Percentiles rank a stretch among this genome's conserved stretches.
Conservation (phyloP, 164 flowering plant species). For the Umbellularia californica region DNA sequence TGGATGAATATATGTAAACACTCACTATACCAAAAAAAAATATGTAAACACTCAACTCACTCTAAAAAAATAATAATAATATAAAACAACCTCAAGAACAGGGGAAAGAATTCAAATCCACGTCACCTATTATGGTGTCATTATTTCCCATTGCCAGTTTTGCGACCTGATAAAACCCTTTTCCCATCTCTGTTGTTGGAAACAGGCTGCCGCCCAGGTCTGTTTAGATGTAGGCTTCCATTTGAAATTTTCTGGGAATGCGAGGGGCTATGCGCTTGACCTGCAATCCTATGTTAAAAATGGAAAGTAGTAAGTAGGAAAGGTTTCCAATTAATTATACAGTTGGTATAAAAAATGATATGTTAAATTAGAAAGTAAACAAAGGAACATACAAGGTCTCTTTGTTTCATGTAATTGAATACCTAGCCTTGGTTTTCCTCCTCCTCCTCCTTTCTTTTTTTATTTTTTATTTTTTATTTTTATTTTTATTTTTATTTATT, state of each 20-base stretch:
- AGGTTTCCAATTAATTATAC: no score
- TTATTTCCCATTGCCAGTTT: constrained; percentile 52
- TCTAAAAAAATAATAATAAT: constrained; percentile 17
- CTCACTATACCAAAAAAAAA: background rate
- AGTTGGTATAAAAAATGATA: constrained; percentile 12
- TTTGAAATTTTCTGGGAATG: constrained; percentile 51
- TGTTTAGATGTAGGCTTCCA: constrained; percentile 24
- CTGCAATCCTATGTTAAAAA: constrained; percentile 18
- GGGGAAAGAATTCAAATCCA: background rate
- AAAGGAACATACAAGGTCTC: background rate
- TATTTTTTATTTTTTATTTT: no score
- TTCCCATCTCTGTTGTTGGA: constrained; percentile 42
- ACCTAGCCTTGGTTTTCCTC: no score
- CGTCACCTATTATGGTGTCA: background rate
- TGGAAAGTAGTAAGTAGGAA: no score
- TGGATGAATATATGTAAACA: background rate
- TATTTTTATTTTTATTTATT: no score
- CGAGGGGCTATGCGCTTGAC: constrained; percentile 36
- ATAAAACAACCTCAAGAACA: background rate
- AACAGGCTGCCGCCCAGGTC: constrained; percentile 43
- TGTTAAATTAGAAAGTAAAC: background rate
- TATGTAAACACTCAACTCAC: constrained; percentile 15
- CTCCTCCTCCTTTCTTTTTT: no score
- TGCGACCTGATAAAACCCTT: constrained; percentile 18
- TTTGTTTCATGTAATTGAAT: no score